Conservation (phyloP, 1,284 basidiomycete genomes). For the Marasmius fiardii region DNA sequence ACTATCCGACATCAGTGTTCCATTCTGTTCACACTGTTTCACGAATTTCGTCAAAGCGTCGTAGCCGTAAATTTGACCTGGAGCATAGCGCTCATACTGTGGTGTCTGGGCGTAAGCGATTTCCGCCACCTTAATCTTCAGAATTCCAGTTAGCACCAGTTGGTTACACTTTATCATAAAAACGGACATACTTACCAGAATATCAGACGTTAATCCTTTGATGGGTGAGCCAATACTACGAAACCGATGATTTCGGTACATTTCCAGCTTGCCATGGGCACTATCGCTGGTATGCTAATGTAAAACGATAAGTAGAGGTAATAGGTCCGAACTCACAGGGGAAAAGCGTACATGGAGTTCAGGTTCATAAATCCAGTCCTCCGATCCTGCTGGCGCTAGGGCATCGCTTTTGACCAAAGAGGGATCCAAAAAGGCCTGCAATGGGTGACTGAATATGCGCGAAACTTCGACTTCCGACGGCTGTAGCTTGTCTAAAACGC, state of each 20-base stretch:
- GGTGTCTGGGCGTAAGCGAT: slow-evolving; percentile 23
- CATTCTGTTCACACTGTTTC: background rate
- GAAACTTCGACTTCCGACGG: slow-evolving; percentile 71
- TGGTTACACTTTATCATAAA: background rate
- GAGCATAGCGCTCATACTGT: slow-evolving; percentile 8
- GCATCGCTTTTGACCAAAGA: slow-evolving; percentile 37
- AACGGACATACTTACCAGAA: slow-evolving; percentile 50
- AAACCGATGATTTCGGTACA: slow-evolving; percentile 75
- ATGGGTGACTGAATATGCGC: slow-evolving; percentile 74
- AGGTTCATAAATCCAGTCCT: slow-evolving; percentile 74
- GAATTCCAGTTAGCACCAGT: background rate
- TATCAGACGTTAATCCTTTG: slow-evolving; percentile 81
- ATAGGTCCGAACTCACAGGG: background rate
- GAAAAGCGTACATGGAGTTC: slow-evolving; percentile 54
- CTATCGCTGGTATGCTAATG: slow-evolving; percentile 56
- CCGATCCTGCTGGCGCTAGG: slow-evolving; percentile 54
- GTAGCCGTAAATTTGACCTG: slow-evolving; percentile 2
- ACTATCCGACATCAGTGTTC: background rate
- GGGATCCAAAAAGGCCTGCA: slow-evolving; percentile 69
- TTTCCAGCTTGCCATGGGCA: slow-evolving; percentile 38
- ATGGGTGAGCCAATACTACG: slow-evolving; percentile 71
- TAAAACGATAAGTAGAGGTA: slow-evolving; percentile 1
- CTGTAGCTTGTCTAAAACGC: slow-evolving; percentile 47
- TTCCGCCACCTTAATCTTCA: slow-evolving; percentile 57
- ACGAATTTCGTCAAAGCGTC: background rate